Evolutionary conservation across 352 stramenopile species (phyloP).

Genomic region (Globisporangium irregulare): DNA sequence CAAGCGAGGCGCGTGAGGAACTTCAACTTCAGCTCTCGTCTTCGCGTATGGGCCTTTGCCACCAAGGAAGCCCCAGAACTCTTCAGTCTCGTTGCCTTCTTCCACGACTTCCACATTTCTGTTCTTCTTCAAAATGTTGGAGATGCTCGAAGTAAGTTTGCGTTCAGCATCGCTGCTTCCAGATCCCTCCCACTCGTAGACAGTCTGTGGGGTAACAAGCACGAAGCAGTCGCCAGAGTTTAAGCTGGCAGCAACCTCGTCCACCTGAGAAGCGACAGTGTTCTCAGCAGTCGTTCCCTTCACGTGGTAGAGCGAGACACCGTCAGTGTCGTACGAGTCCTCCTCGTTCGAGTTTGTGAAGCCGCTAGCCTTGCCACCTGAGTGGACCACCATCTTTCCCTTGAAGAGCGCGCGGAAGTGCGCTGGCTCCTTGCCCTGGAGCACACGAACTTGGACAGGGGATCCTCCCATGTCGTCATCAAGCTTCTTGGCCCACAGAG

Average conservation of each 20-base stretch:
- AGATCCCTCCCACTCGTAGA: conserved; percentile 78
- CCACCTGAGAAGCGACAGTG: conserved; percentile 83
- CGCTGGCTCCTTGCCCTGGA: conserved; percentile 84
- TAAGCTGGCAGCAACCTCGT: conserved; percentile 72
- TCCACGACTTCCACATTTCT: conserved; percentile 41
- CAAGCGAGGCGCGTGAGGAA: conserved; percentile 72
- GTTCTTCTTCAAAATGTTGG: conserved; percentile 55
- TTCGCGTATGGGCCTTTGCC: conserved; percentile 75
- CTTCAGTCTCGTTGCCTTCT: conserved; percentile 66
- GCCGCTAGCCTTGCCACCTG: conserved; percentile 86
- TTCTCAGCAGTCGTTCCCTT: conserved; percentile 86
- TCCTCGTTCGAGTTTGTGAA: conserved; percentile 81
- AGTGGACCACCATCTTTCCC: conserved; percentile 88
- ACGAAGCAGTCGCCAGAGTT: conserved; percentile 89
- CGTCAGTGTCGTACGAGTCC: conserved; percentile 87
- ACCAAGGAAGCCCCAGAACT: conserved; percentile 85
- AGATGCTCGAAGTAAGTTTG: conserved; percentile 56
- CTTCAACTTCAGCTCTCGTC: conserved; percentile 61
- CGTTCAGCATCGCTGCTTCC: conserved; percentile 70
- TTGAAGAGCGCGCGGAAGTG: conserved; percentile 91
- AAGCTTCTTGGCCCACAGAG: conserved; percentile 64
- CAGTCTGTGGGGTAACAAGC: conserved; percentile 63
- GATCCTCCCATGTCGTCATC: conserved; percentile 84
- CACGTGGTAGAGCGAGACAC: conserved; percentile 88
- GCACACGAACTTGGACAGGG: conserved; percentile 83